phyloP scores from a whole-genome alignment of 1,284 basidiomycete genomes.

The Trichosporon asahii region DNA sequence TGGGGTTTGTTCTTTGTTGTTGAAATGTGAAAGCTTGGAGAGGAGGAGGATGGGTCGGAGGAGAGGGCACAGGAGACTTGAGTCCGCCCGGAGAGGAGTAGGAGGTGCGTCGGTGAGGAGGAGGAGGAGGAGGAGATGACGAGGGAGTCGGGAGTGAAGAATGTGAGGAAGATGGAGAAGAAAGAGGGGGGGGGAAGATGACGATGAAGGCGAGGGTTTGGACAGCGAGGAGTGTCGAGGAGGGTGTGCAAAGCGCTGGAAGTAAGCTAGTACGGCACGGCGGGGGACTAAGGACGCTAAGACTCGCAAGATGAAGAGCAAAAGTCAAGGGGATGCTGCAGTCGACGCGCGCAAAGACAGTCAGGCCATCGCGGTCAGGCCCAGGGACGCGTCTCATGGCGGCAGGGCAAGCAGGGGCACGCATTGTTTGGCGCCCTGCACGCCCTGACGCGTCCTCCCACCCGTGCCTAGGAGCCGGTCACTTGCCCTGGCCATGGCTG shows the following conservation, averaged over 20 bases:
- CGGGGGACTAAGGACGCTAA: not conserved
- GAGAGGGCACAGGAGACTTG: not conserved
- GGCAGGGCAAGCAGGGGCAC: not conserved
- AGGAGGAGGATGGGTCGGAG: not conserved
- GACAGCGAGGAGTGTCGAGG: too few relatives aligned
- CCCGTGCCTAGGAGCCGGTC: not conserved
- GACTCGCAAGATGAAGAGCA: not conserved
- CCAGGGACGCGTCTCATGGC: slow-evolving; percentile 2
- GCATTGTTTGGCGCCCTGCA: not conserved
- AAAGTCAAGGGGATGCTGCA: not conserved
- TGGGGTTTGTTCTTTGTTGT: not conserved
- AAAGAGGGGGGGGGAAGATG: not conserved
- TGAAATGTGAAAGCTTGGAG: not conserved
- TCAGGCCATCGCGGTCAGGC: not conserved
- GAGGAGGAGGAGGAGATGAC: not conserved
- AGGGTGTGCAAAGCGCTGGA: not conserved
- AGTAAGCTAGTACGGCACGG: not conserved
- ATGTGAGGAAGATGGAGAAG: not conserved
- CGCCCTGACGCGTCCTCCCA: not conserved
- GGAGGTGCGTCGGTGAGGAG: not conserved
- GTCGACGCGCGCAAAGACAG: slow-evolving; percentile 3
- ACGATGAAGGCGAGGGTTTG: not conserved
- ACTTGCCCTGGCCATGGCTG: not conserved
- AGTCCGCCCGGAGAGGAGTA: not conserved
- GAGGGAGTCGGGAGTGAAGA: not conserved